phyloP scores from a whole-genome alignment of 2,329 filamentous ascomycete genomes.

The Fusarium odoratissimum region DNA sequence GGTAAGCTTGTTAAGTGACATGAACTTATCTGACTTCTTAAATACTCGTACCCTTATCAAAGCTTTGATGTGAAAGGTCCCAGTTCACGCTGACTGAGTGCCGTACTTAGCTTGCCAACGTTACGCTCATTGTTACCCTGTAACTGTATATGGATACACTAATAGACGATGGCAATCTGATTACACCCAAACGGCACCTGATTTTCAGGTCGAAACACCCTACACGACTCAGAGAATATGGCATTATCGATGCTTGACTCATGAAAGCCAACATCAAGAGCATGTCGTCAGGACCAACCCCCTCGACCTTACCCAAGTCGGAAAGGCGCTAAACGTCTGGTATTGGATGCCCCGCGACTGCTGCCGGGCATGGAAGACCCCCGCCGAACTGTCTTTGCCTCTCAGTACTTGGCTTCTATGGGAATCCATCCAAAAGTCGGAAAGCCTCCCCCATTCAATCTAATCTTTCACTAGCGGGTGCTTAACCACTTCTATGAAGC shows the following conservation, averaged over 20 bases:
- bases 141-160: not conserved
- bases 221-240: slow-evolving; percentile 28
- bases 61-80: not conserved
- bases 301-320: slow-evolving; percentile 22
- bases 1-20: not conserved
- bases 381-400: slow-evolving; percentile 20
- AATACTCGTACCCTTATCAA: not conserved
- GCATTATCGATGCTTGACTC: slow-evolving; percentile 30
- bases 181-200: not conserved
- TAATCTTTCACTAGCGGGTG: slow-evolving; percentile 18
- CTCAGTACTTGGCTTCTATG: slow-evolving; percentile 24
- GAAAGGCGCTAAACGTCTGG: slow-evolving; percentile 22
- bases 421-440: slow-evolving; percentile 35
- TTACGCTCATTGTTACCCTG: not conserved
- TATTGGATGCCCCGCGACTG: slow-evolving; percentile 29
- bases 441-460: slow-evolving; percentile 29
- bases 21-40: not conserved
- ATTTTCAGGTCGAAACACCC: not conserved
- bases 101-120: not conserved
- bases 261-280: slow-evolving; percentile 1
- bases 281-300: not conserved
- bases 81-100: not conserved
- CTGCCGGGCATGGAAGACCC: slow-evolving; percentile 25
- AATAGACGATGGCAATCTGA: not conserved
- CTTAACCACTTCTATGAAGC: slow-evolving; percentile 15